Percentiles rank a stretch among this genome's conserved stretches.
Evolutionary conservation across 1,284 basidiomycete species (phyloP).

Genomic region (Heterobasidion occidentale): DNA sequence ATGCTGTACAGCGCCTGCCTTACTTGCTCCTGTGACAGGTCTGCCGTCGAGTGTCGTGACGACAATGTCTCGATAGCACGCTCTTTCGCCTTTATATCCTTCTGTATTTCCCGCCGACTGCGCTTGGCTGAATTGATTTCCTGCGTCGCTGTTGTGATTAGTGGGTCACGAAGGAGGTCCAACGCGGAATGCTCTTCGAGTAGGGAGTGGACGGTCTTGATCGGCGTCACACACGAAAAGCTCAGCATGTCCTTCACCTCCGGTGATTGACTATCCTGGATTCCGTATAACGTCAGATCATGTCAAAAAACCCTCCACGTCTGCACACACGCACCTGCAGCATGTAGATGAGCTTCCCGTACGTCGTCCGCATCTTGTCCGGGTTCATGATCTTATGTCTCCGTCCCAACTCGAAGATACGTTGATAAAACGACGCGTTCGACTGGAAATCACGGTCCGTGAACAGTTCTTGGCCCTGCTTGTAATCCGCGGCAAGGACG

Average conservation of each 20-base stretch:
- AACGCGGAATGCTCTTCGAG: conserved; percentile 56
- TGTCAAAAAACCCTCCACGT: background rate
- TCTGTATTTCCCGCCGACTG: conserved; percentile 64
- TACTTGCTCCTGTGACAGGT: conserved; percentile 52
- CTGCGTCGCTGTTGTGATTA: conserved; percentile 63
- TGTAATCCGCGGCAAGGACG: conserved; percentile 73
- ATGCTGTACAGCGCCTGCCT: conserved; percentile 77
- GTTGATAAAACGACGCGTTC: conserved; percentile 70
- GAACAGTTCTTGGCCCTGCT: conserved; percentile 77
- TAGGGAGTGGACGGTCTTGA: conserved; percentile 61
- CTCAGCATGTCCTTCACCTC: conserved; percentile 70
- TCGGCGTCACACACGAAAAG: conserved; percentile 68
- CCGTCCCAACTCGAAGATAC: conserved; percentile 71
- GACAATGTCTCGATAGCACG: conserved; percentile 71
- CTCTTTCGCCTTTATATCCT: conserved; percentile 73
- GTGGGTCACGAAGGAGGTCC: conserved; percentile 64
- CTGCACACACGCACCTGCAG: conserved; percentile 46
- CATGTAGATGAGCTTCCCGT: conserved; percentile 77
- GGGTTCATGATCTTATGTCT: conserved; percentile 84
- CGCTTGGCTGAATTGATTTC: conserved; percentile 72
- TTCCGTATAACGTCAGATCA: background rate
- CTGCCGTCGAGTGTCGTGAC: conserved; percentile 46
- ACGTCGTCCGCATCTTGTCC: conserved; percentile 80
- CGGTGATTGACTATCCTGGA: conserved; percentile 67
- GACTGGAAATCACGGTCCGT: conserved; percentile 67